A percentile compares a stretch with the other conserved stretches of the same genome.
Evolutionary conservation across 805 yeast genomes (phyloP).

Genomic region (Alloascoidea hylecoeti): DNA sequence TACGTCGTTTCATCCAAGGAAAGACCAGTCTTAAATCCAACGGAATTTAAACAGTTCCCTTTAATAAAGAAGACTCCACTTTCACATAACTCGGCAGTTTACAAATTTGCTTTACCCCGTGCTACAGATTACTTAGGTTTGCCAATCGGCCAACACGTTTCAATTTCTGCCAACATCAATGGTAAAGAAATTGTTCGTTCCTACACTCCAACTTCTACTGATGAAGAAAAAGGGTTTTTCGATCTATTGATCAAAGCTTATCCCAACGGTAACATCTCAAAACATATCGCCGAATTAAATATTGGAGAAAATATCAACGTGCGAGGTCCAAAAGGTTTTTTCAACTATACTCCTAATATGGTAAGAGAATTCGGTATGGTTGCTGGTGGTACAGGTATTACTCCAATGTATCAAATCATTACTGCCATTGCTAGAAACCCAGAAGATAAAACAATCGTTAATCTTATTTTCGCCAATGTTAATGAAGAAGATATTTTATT

Average conservation of each 20-base stretch:
- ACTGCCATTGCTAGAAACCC: constrained; percentile 71
- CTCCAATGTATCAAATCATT: constrained; percentile 80
- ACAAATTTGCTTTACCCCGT: constrained; percentile 61
- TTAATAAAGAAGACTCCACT: constrained; percentile 53
- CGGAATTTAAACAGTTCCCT: constrained; percentile 56
- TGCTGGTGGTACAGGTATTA: constrained; percentile 93
- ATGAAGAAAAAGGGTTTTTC: constrained; percentile 57
- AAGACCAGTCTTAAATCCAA: constrained; percentile 40
- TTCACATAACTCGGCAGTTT: constrained; percentile 57
- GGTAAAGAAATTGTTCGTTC: constrained; percentile 69
- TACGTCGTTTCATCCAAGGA: constrained; percentile 21
- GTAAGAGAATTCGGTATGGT: constrained; percentile 69
- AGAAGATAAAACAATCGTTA: constrained; percentile 60
- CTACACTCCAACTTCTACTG: constrained; percentile 68
- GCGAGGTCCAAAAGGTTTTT: constrained; percentile 85
- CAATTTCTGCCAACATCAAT: constrained; percentile 51
- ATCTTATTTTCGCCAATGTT: constrained; percentile 71
- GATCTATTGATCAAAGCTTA: constrained; percentile 68
- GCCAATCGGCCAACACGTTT: constrained; percentile 78
- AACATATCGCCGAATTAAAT: constrained; percentile 44
- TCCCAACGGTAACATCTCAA: constrained; percentile 64
- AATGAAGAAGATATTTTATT: constrained; percentile 68
- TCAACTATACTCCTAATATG: constrained; percentile 72
- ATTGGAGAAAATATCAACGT: constrained; percentile 61
- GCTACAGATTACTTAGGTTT: constrained; percentile 57